phyloP scores from a whole-genome alignment of 2,329 filamentous ascomycete species.

The Pseudocercospora fuligena region DNA sequence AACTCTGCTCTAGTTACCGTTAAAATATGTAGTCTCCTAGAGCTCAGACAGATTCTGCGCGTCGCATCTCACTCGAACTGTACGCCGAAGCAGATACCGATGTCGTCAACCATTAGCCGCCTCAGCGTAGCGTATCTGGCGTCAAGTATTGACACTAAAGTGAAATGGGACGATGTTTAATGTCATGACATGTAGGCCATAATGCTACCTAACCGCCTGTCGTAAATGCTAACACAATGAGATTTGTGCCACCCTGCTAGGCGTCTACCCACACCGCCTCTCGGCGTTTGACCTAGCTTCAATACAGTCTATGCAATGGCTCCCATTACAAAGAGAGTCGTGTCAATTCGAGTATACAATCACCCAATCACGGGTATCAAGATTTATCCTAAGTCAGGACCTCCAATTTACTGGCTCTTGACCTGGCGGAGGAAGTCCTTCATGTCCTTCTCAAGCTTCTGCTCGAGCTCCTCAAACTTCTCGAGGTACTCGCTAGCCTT shows the following conservation, averaged over 20 bases:
- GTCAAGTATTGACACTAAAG: neutral
- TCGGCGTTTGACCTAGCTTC: neutral
- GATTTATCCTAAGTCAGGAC: neutral
- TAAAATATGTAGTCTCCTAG: too few species aligned
- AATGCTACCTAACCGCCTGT: constrained; percentile 9
- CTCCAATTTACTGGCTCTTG: constrained; percentile 28
- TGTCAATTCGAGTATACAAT: constrained; percentile 12
- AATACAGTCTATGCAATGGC: constrained; percentile 9
- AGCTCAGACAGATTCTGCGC: too few species aligned
- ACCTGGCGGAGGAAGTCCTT: constrained; percentile 52
- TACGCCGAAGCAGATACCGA: neutral
- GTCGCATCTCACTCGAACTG: too few species aligned
- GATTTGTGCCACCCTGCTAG: constrained; percentile 5
- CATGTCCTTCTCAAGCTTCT: constrained; percentile 47
- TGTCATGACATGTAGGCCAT: constrained; percentile 7
- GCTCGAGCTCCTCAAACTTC: constrained; percentile 45
- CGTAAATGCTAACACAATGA: constrained; percentile 7
- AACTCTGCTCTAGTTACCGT: neutral
- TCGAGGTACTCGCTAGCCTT: constrained; percentile 50
- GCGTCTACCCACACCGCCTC: neutral
- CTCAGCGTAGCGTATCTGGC: neutral
- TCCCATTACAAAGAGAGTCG: constrained; percentile 1
- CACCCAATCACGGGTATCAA: constrained; percentile 1
- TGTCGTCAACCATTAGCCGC: neutral
- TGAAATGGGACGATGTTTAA: neutral